phyloP scores from a whole-genome alignment of 106 monocot genomes.

The Dendrobium nobile region DNA sequence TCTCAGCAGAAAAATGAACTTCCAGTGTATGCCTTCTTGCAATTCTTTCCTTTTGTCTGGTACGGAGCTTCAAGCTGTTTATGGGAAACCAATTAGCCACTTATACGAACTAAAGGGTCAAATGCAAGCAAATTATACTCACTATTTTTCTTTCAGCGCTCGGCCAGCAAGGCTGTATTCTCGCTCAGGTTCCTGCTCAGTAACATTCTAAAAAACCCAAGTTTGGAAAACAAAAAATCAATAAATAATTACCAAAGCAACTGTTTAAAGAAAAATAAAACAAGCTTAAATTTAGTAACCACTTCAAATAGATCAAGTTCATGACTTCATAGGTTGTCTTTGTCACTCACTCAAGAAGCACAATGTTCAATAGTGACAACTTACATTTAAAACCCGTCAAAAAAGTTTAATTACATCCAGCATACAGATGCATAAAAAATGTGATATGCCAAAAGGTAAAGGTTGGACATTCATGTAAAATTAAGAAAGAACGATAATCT shows the following conservation, averaged over 20 bases:
- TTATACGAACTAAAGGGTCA: conserved; percentile 5
- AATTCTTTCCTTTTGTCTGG: conserved; percentile 87
- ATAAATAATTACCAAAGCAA: background rate
- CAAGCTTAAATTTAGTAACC: background rate
- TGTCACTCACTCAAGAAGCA: background rate
- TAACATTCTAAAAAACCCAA: conserved; percentile 49
- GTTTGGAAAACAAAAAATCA: conserved; percentile 1
- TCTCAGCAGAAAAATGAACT: conserved; percentile 13
- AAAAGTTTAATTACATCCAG: background rate
- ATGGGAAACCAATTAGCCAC: conserved; percentile 10
- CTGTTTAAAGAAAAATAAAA: background rate
- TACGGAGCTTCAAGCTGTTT: conserved; percentile 72
- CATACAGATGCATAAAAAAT: background rate
- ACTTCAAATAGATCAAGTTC: background rate
- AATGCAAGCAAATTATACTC: conserved; percentile 15
- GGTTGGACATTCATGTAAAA: background rate
- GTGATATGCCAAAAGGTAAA: background rate
- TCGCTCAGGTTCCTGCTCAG: conserved; percentile 58
- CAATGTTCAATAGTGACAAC: background rate
- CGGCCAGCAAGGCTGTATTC: conserved; percentile 88
- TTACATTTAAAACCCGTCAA: background rate
- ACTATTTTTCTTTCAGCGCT: conserved; percentile 89
- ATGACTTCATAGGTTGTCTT: background rate
- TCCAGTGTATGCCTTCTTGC: conserved; percentile 36
- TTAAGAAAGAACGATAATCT: background rate